Base-by-base conservation (phyloP, 78 protist genomes). In the Cyanophora paradoxa region DNA sequence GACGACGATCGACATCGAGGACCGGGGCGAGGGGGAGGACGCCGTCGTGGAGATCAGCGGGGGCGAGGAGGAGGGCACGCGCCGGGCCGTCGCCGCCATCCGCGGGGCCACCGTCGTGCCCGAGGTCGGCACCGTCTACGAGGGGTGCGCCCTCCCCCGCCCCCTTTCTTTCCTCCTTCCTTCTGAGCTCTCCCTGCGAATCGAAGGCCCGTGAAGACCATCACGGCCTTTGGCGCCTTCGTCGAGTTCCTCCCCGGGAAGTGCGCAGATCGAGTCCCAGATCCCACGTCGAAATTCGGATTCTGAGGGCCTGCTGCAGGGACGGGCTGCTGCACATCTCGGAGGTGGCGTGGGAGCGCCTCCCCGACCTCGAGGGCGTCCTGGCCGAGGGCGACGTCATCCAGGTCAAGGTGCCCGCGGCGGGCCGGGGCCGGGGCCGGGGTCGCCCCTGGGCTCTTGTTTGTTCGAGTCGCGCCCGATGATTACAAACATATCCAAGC, bases 311-410 rank as follows among this genome's bases (percentile, higher is more conserved):
- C n/a, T n/a, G n/a, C n/a, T n/a, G 70, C 8, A 6, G 24, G n/a
- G 70, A 64, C 52, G 70, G 70, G 54, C 40, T 64, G n/a, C 40
- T 48, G 36, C 70, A 64, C 70, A 64, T 64, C 70, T 64, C 70
- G 5, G 54, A 64, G 50, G 37, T 64, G 0, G 19, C 46, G 40
- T 41, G 22, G 19, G 0, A 22, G 30, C 22, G 6, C 48, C 3
- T 36, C 19, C 28, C 6, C 36, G 22, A 13, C 24, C 33, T 61
- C 26, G 68, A 61, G 19, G 46, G 36, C 31, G 28, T 36, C 20
- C 44, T 61, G 0, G 0, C 13, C 13, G 46, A 0, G 10, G 68
- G 68, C 42, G 68, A 61, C 44, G 0, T 0, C 28, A 7, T 61
- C 40, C 33, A 33, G 5, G 68, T 61, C n/a, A n/a, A n/a, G n/a